Conservation (phyloP, 2,329 filamentous ascomycete genomes). For the Calonectria pseudoturangicola region DNA sequence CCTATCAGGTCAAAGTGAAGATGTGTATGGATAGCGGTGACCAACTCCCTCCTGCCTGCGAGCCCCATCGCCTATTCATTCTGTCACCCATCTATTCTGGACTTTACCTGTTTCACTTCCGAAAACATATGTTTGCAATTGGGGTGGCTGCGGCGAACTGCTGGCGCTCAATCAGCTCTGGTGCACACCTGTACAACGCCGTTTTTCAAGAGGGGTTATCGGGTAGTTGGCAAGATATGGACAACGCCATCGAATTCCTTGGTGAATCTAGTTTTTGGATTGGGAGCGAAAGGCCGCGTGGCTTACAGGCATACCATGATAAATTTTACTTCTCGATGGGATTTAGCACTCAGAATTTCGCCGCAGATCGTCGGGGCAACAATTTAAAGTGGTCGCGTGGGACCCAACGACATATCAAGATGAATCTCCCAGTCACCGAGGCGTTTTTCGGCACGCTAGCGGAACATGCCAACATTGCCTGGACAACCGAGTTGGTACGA, state of each 20-base stretch:
- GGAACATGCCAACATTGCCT: conserved; percentile 46
- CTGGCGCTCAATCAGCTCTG: conserved; percentile 62
- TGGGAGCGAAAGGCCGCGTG: conserved; percentile 58
- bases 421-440: conserved; percentile 56
- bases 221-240: conserved; percentile 64
- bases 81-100: conserved; percentile 63
- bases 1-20: neutral
- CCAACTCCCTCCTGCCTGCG: neutral
- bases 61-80: conserved; percentile 56
- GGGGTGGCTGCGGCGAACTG: conserved; percentile 60
- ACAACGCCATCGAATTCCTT: conserved; percentile 55
- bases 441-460: conserved; percentile 59
- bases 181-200: conserved; percentile 66
- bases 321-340: conserved; percentile 63
- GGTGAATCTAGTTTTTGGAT: conserved; percentile 60
- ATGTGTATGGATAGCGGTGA: neutral
- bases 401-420: conserved; percentile 55
- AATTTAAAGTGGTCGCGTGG: conserved; percentile 46
- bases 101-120: conserved; percentile 61
- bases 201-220: conserved; percentile 56
- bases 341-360: conserved; percentile 51
- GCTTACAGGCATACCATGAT: conserved; percentile 58
- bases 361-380: neutral
- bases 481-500: conserved; percentile 60
- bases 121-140: conserved; percentile 55